These are phyloP conservation scores for Claviceps sp. DNA, from an alignment of 2,329 filamentous ascomycete genomes.

Conservation along the genomic window DNA sequence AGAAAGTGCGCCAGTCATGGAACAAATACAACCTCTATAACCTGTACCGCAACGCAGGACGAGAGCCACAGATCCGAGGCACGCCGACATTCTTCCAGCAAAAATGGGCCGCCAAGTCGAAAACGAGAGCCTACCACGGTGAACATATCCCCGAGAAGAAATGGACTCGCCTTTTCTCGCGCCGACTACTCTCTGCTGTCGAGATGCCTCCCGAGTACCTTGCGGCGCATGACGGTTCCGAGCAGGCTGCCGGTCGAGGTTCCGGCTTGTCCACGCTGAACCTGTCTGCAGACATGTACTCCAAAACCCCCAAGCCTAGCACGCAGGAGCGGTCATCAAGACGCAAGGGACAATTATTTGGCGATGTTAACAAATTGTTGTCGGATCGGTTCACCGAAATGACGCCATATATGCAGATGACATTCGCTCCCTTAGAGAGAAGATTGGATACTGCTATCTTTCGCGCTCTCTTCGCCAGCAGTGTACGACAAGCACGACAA, in stretches of 20 bases:
- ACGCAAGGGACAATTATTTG: constrained; percentile 11
- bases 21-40: constrained; percentile 97
- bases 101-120: constrained; percentile 87
- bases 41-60: constrained; percentile 34
- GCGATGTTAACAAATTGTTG: constrained; percentile 20
- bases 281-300: constrained; percentile 22
- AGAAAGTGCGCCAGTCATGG: constrained; percentile 95
- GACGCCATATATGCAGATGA: constrained; percentile 94
- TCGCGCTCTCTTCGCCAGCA: constrained; percentile 86
- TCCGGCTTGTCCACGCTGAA: constrained; percentile 42
- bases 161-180: constrained; percentile 87
- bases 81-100: constrained; percentile 82
- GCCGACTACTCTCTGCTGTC: constrained; percentile 67
- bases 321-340: constrained; percentile 7
- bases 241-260: constrained; percentile 72
- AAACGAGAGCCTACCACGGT: constrained; percentile 79
- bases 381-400: constrained; percentile 24
- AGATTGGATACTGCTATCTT: constrained; percentile 91
- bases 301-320: constrained; percentile 14
- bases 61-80: constrained; percentile 17
- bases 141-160: constrained; percentile 86
- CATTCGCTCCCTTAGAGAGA: constrained; percentile 80
- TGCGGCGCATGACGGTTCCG: constrained; percentile 67
- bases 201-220: constrained; percentile 74
- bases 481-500: constrained; percentile 80